Evolutionary conservation across 441 rosid species (phyloP), one percentile per base, ranked within the genome.

Genomic region (Corymbia calophylla): DNA sequence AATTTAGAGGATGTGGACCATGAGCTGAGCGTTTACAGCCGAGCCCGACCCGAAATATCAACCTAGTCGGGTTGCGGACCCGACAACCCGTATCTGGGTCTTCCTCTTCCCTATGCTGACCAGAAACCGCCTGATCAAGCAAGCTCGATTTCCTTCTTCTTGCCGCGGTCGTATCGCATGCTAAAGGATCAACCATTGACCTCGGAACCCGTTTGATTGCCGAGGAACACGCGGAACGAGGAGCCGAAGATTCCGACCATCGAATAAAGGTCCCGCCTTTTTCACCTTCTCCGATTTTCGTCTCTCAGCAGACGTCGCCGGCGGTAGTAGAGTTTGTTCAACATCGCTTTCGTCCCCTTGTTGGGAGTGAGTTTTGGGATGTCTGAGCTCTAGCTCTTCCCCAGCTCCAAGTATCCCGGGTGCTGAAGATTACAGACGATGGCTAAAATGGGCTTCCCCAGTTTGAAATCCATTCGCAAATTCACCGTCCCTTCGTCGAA

Each of bases 371-470:
- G 23, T 23, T 44, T 32, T 23, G 12, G 15, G 51, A 13, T 77
- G 29, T 15, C 53, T 44, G 51, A 1, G 84, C 53, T 77, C 12
- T 77, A 44, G 84, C 53, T 44, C 51, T 44, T 77, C 84, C 29
- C n/a, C n/a, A 15, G 84, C 84, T 13, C 84, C 18, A 39, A 23
- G 70, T 6, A 77, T 77, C 84, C 53, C 84, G 15, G 84, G 51
- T 44, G 51, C 51, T 44, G n/a, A 13, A 23, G 48, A 49, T 21
- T 9, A n/a, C 68, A 31, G 17, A 11, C 39, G 60, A 82, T 82
- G 90, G 87, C 90, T 60, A 82, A 64, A 21, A 27, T 82, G n/a
- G 39, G 84, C 5, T 44, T 56, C 39, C 85, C 90, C 77, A 48
- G 18, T 25, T 82, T 88, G 55, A 49, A 81, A 47, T 48, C 39